Conservation (phyloP, 306 rosid genomes). For the Cicer cuneatum region DNA sequence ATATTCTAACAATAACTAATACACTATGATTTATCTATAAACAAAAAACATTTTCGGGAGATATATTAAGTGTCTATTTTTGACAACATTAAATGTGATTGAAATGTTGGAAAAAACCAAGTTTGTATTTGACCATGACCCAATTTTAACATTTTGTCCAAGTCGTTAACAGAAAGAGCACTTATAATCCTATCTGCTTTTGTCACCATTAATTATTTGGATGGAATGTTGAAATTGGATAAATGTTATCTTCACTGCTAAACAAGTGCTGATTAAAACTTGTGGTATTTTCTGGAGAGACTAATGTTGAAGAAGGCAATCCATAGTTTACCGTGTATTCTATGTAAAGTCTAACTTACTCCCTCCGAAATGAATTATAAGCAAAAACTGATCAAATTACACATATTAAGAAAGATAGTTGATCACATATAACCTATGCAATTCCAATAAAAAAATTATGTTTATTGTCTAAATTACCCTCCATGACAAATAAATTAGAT, state of each 20-base stretch:
- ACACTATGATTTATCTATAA: no score
- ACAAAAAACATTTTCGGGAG: no score
- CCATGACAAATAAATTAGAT: no score
- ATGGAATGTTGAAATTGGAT: slow-evolving; percentile 20
- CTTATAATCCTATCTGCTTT: neutral
- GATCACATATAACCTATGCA: no score
- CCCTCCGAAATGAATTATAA: no score
- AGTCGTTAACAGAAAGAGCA: neutral
- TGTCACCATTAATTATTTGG: neutral
- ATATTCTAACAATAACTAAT: no score
- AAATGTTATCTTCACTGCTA: neutral
- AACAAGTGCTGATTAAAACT: neutral
- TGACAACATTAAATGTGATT: neutral
- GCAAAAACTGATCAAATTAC: no score
- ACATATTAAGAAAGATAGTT: no score
- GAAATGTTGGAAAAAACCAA: slow-evolving; percentile 13
- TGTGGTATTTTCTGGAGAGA: neutral
- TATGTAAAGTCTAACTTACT: neutral
- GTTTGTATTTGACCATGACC: slow-evolving; percentile 7
- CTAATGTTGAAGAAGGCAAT: slow-evolving; percentile 15
- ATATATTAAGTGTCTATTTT: slow-evolving; percentile 11
- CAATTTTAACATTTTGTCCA: slow-evolving; percentile 18
- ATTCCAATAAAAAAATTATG: no score
- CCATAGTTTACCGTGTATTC: slow-evolving; percentile 6
- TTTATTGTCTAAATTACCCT: no score